Base-by-base conservation (phyloP, 768 basidiomycete species). In the Boletus vermiculosoides region DNA sequence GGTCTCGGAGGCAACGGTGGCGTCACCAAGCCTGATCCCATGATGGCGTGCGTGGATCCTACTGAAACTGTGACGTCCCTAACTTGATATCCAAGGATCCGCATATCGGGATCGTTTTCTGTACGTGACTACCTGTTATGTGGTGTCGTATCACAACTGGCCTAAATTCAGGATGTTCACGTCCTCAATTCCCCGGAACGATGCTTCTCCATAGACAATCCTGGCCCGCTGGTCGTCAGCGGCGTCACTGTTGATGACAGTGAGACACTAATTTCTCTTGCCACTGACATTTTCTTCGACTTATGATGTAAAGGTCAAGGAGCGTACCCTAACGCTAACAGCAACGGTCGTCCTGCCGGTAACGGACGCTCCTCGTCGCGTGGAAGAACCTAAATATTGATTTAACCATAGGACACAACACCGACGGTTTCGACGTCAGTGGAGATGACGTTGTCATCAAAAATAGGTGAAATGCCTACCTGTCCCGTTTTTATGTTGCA, bases 191-290 rank as follows among this genome's bases (percentile, higher is more conserved):
- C 75, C 10, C 79, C 80, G 8, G 62, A 62, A n/a, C 71, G 69
- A 5, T 59, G 58, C 44, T 71, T 74, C 61, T 50, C 71, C 31
- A 58, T 78, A 42, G 57, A 46, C 20, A 73, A 72, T 63, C 31
- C 48, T 40, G 70, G 61, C 13, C 48, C 66, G 0, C 51, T 75
- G 71, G 64, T 76, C 16, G 80, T 88, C 65, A 75, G 77, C 2
- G 66, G 72, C 39, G 66, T 82, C 25, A 77, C 65, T 18, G 76
- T 88, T 54, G 84, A 87, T 57, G 74, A 88, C 58, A 83, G 85
- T 86, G 48, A 59, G 80, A 63, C 7, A 31, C 5, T 15, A n/a
- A 18, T 48, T 23, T 47, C 7, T 11, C 6, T 37, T 22, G 9
- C 20, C 11, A 20, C 28, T 23, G 20, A 4, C n/a, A 5, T 16